Evolutionary conservation across 1,284 basidiomycete species (phyloP).

Genomic region (Sanghuangporus sanghuang): DNA sequence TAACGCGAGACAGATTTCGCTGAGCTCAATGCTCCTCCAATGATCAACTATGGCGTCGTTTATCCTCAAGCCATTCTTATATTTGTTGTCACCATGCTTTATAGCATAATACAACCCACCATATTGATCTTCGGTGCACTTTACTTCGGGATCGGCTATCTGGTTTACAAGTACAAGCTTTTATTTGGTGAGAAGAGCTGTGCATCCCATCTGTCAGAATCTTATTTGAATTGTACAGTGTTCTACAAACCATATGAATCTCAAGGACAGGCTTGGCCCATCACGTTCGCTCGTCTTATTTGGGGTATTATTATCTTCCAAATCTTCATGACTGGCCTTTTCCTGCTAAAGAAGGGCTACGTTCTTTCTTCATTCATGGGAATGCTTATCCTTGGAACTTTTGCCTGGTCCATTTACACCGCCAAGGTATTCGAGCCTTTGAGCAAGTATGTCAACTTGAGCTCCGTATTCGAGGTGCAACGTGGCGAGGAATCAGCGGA

Average conservation of each 20-base stretch:
- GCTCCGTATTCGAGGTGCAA: conserved; percentile 84
- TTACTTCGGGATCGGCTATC: conserved; percentile 91
- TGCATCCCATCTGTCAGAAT: background rate
- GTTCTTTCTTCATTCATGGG: conserved; percentile 73
- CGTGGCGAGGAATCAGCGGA: conserved; percentile 78
- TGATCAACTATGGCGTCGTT: conserved; percentile 91
- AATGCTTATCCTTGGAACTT: conserved; percentile 73
- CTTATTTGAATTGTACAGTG: conserved; percentile 40
- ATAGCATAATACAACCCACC: conserved; percentile 92
- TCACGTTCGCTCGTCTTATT: conserved; percentile 82
- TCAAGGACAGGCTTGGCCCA: conserved; percentile 91
- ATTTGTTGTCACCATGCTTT: conserved; percentile 91
- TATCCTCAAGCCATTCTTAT: conserved; percentile 95
- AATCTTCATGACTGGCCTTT: conserved; percentile 91
- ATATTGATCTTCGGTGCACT: conserved; percentile 92
- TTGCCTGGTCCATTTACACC: conserved; percentile 79
- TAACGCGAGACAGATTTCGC: conserved; percentile 66
- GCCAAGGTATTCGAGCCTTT: conserved; percentile 70
- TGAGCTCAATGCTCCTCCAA: conserved; percentile 94
- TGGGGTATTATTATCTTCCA: conserved; percentile 88
- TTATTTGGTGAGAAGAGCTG: conserved; percentile 66
- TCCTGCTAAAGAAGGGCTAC: conserved; percentile 78
- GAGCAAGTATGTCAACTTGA: conserved; percentile 78
- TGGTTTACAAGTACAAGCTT: conserved; percentile 97
- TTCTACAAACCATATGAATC: conserved; percentile 94